Conservation (phyloP, 768 basidiomycete species). For the Leccinum pellstonianum region DNA sequence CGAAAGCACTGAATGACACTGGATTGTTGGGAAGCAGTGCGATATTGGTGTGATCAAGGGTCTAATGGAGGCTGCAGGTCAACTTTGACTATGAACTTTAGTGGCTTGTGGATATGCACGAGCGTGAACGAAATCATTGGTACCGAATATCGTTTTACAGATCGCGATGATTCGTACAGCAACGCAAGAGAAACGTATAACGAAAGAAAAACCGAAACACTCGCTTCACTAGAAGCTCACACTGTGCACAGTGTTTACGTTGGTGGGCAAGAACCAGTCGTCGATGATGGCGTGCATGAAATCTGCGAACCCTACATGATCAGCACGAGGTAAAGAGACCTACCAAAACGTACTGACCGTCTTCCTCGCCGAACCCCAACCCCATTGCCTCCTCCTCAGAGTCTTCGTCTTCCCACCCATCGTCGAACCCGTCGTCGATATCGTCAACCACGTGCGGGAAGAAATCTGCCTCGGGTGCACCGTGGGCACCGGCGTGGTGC, state of each 20-base stretch:
- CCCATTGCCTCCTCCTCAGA: slow-evolving; percentile 10
- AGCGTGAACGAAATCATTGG: background rate
- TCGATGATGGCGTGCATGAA: slow-evolving; percentile 16
- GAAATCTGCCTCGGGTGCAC: background rate
- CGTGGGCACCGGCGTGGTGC: background rate
- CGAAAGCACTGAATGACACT: background rate
- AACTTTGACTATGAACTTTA: too few species aligned
- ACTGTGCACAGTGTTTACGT: slow-evolving; percentile 25
- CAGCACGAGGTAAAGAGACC: background rate
- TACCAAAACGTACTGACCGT: slow-evolving; percentile 6
- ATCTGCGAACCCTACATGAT: slow-evolving; percentile 15
- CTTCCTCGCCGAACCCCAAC: slow-evolving; percentile 5
- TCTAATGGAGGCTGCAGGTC: background rate
- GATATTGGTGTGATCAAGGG: background rate
- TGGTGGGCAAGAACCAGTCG: slow-evolving; percentile 21
- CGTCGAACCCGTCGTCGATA: slow-evolving; percentile 10
- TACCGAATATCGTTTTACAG: background rate
- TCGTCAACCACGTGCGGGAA: slow-evolving; percentile 11
- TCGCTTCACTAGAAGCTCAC: slow-evolving; percentile 23
- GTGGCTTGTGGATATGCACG: background rate
- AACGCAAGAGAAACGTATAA: background rate
- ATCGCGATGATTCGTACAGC: background rate
- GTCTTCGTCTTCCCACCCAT: slow-evolving; percentile 18
- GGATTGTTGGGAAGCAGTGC: background rate
- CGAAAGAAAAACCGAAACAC: background rate